A percentile compares a stretch with the other conserved stretches of the same genome.
These are phyloP conservation scores for Danielia oregonensis DNA, from an alignment of 805 yeast species.

Conservation along the genomic window DNA sequence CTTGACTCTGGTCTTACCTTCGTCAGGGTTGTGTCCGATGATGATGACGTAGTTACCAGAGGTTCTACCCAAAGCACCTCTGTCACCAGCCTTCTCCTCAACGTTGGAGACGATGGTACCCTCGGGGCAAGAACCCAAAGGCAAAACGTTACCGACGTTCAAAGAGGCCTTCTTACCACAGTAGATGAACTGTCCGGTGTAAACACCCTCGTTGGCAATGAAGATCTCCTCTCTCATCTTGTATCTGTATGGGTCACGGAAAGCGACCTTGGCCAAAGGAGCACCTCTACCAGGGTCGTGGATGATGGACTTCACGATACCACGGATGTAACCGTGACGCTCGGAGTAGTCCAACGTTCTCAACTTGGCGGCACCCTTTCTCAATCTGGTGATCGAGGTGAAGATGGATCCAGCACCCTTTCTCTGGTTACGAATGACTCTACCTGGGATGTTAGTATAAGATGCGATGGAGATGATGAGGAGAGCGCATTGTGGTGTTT, in stretches of 20 bases:
- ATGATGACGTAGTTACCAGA: constrained; percentile 99
- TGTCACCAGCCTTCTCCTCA: constrained; percentile 98
- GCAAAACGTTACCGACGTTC: constrained; percentile 95
- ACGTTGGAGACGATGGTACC: constrained; percentile 99
- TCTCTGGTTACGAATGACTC: constrained; percentile 99
- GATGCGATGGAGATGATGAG: neutral
- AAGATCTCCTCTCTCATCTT: constrained; percentile 97
- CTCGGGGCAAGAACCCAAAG: constrained; percentile 96
- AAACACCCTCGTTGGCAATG: constrained; percentile 99
- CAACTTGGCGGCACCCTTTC: constrained; percentile 99
- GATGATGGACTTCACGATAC: constrained; percentile 96
- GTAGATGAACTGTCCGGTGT: constrained; percentile 98
- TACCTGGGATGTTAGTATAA: constrained; percentile 51
- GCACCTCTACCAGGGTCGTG: constrained; percentile 99
- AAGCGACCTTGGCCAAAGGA: constrained; percentile 97
- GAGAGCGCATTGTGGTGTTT: neutral
- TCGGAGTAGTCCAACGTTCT: constrained; percentile 99
- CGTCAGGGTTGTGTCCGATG: constrained; percentile 99
- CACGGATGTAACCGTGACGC: constrained; percentile 99
- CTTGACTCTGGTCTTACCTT: constrained; percentile 98
- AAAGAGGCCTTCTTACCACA: constrained; percentile 98
- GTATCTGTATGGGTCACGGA: constrained; percentile 99
- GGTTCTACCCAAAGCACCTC: constrained; percentile 99
- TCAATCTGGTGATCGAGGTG: constrained; percentile 99
- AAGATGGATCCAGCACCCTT: constrained; percentile 99